phyloP scores from a whole-genome alignment of 2,329 filamentous ascomycete genomes.

The Trichoderma endophyticum region DNA sequence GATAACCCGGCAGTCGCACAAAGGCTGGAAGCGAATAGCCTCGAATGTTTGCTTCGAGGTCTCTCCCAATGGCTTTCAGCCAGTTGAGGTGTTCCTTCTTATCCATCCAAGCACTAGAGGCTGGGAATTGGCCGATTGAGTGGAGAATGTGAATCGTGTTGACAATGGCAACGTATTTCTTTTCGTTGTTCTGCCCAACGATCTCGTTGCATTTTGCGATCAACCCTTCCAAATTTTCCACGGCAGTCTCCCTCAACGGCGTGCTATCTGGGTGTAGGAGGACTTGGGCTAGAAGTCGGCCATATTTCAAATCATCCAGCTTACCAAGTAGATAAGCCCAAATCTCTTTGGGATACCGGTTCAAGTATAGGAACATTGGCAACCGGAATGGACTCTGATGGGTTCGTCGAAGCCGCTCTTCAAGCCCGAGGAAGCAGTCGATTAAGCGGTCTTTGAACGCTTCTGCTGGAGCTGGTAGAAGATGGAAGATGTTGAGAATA shows the following conservation, averaged over 20 bases:
- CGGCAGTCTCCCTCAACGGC: conserved; percentile 70
- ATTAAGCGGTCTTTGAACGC: conserved; percentile 89
- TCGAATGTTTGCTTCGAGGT: conserved; percentile 72
- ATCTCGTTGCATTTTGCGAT: conserved; percentile 64
- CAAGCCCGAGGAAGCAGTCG: conserved; percentile 83
- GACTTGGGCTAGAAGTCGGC: conserved; percentile 86
- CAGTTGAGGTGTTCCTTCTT: conserved; percentile 59
- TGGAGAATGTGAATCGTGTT: conserved; percentile 85
- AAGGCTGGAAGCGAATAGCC: conserved; percentile 65
- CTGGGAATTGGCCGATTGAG: conserved; percentile 67
- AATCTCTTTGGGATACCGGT: conserved; percentile 85
- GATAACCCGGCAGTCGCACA: conserved; percentile 80
- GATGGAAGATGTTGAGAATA: conserved; percentile 94
- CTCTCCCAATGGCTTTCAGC: conserved; percentile 67
- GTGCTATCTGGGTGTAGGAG: conserved; percentile 72
- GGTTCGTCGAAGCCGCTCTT: conserved; percentile 79
- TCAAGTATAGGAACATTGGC: conserved; percentile 88
- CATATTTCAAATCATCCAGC: conserved; percentile 81
- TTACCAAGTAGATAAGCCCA: conserved; percentile 77
- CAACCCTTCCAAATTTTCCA: conserved; percentile 69
- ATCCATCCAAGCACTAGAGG: conserved; percentile 65
- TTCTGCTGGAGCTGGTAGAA: conserved; percentile 86
- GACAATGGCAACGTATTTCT: conserved; percentile 66
- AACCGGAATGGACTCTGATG: conserved; percentile 87
- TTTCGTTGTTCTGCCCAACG: conserved; percentile 64